A percentile compares a stretch with the other conserved stretches of the same genome.
phyloP scores from a whole-genome alignment of 371 early-diverging fungal species.

The Haplosporangium sp. region DNA sequence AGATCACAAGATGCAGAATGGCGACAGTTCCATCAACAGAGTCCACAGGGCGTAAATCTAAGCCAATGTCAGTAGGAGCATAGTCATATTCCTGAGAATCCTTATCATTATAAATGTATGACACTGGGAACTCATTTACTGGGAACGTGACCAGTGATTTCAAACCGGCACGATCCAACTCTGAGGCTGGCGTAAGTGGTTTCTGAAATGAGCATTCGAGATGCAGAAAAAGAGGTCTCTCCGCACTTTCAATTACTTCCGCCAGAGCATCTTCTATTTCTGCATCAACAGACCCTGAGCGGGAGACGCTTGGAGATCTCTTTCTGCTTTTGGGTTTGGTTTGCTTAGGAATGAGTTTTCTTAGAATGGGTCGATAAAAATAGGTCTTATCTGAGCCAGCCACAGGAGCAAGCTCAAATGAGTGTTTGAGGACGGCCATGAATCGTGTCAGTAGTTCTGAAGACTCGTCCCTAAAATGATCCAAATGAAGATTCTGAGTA shows the following conservation, averaged over 20 bases:
- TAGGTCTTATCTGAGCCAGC: slow-evolving; percentile 66
- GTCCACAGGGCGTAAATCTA: slow-evolving; percentile 71
- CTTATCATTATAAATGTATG: slow-evolving; percentile 55
- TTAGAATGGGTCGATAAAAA: slow-evolving; percentile 74
- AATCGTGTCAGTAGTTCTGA: slow-evolving; percentile 66
- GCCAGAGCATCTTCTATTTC: slow-evolving; percentile 62
- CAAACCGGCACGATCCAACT: slow-evolving; percentile 51
- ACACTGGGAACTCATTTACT: slow-evolving; percentile 65
- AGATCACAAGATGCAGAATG: slow-evolving; percentile 71
- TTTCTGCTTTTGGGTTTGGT: slow-evolving; percentile 34
- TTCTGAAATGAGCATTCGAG: slow-evolving; percentile 75
- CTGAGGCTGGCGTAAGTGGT: slow-evolving; percentile 48
- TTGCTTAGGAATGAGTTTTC: slow-evolving; percentile 58
- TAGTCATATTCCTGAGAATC: slow-evolving; percentile 58
- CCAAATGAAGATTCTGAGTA: neutral
- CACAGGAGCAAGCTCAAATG: slow-evolving; percentile 72
- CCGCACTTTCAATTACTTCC: slow-evolving; percentile 69
- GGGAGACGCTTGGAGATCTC: slow-evolving; percentile 53
- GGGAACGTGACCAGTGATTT: slow-evolving; percentile 63
- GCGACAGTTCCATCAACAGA: slow-evolving; percentile 80
- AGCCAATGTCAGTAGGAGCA: slow-evolving; percentile 74
- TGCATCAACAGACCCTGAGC: slow-evolving; percentile 53
- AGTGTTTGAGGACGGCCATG: slow-evolving; percentile 68
- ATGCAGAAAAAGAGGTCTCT: slow-evolving; percentile 73
- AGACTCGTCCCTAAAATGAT: slow-evolving; percentile 57